Conservation (phyloP, 2,329 filamentous ascomycete species). For the Endothia cerciana region DNA sequence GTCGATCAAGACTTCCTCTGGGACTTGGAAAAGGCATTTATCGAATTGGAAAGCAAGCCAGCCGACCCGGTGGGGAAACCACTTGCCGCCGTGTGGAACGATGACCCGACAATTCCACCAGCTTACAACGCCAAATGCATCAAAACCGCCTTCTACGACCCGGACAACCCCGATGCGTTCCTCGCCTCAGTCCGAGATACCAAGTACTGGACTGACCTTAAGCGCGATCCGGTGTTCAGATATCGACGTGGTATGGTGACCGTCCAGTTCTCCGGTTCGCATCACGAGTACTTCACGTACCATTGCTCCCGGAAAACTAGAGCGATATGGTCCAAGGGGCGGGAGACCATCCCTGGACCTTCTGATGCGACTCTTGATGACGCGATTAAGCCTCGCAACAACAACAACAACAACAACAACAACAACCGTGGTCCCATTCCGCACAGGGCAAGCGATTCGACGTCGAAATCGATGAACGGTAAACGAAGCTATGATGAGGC, state of each 20-base stretch:
- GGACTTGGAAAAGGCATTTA: slow-evolving; percentile 46
- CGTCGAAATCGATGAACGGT: neutral
- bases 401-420: too few relatives aligned
- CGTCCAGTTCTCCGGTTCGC: slow-evolving; percentile 32
- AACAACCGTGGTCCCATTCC: neutral
- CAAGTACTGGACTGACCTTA: slow-evolving; percentile 44
- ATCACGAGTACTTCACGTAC: slow-evolving; percentile 36
- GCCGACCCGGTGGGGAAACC: slow-evolving; percentile 54
- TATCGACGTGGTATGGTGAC: slow-evolving; percentile 35
- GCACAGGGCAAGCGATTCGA: neutral
- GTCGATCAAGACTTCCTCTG: slow-evolving; percentile 43
- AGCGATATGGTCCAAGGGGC: slow-evolving; percentile 10
- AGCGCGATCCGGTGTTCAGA: slow-evolving; percentile 50
- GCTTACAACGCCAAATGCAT: slow-evolving; percentile 48
- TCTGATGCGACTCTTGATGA: slow-evolving; percentile 22
- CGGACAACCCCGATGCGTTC: slow-evolving; percentile 49
- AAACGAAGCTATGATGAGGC: slow-evolving; percentile 17
- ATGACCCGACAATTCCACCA: slow-evolving; percentile 50
- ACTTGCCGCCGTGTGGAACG: slow-evolving; percentile 46
- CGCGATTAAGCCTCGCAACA: slow-evolving; percentile 8
- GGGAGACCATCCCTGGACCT: slow-evolving; percentile 21
- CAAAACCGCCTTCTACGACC: slow-evolving; percentile 49
- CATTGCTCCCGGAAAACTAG: slow-evolving; percentile 19
- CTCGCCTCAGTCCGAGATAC: slow-evolving; percentile 46
- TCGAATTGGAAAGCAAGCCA: slow-evolving; percentile 40